Evolutionary conservation across 192 early-diverging fungal genomes (phyloP).

Genomic region (Umbelopsis isabellina): DNA sequence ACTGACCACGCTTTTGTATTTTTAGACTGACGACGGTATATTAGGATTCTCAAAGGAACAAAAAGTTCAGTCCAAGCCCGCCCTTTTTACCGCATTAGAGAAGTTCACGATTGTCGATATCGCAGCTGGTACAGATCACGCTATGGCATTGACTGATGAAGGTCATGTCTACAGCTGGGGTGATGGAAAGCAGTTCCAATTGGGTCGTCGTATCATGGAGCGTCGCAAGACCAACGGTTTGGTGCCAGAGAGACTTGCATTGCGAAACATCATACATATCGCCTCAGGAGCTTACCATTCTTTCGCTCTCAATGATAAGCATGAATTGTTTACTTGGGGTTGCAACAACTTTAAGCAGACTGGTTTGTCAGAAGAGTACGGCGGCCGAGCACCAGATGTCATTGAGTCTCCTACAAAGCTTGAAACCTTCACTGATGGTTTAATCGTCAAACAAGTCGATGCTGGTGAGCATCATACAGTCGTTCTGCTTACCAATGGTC

Average conservation of each 20-base stretch:
- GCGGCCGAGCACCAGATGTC: slow-evolving; percentile 32
- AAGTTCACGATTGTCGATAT: slow-evolving; percentile 73
- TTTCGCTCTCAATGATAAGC: slow-evolving; percentile 72
- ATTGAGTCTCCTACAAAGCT: slow-evolving; percentile 63
- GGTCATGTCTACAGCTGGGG: slow-evolving; percentile 91
- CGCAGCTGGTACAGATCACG: slow-evolving; percentile 85
- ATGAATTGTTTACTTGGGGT: slow-evolving; percentile 80
- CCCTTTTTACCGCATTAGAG: slow-evolving; percentile 57
- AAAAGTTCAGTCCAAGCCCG: slow-evolving; percentile 64
- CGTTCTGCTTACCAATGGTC: slow-evolving; percentile 73
- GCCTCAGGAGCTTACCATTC: slow-evolving; percentile 85
- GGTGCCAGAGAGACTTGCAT: slow-evolving; percentile 55
- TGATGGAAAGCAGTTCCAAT: slow-evolving; percentile 84
- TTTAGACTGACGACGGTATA: slow-evolving; percentile 76
- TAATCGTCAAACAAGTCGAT: slow-evolving; percentile 57
- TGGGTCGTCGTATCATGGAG: slow-evolving; percentile 80
- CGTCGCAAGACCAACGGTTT: slow-evolving; percentile 71
- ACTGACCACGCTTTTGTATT: background rate
- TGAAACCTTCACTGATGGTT: slow-evolving; percentile 47
- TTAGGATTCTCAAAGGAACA: slow-evolving; percentile 78
- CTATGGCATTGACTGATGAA: slow-evolving; percentile 69
- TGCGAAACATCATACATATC: slow-evolving; percentile 62
- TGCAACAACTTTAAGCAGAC: slow-evolving; percentile 92
- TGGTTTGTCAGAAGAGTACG: slow-evolving; percentile 57
- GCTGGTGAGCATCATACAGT: slow-evolving; percentile 90